Conservation (phyloP, 2,329 filamentous ascomycete species). For the Hortaea sp. region DNA sequence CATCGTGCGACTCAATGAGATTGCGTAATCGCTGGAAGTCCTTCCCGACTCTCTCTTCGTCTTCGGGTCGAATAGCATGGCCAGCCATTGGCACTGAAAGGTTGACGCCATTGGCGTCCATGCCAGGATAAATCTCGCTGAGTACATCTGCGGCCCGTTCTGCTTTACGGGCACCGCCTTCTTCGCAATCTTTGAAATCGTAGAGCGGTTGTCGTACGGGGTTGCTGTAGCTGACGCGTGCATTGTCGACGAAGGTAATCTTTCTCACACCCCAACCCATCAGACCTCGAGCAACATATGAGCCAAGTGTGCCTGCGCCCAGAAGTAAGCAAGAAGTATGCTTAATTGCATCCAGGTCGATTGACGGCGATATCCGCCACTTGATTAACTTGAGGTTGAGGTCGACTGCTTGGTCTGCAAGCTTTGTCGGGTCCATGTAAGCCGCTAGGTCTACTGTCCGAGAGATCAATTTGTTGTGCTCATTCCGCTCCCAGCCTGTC, state of each 20-base stretch:
- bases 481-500: slow-evolving; percentile 88
- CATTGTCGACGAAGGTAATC: slow-evolving; percentile 94
- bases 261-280: slow-evolving; percentile 94
- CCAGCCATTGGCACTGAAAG: slow-evolving; percentile 92
- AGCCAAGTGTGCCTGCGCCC: slow-evolving; percentile 85
- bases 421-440: slow-evolving; percentile 79
- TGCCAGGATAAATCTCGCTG: slow-evolving; percentile 79
- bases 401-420: slow-evolving; percentile 91
- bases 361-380: slow-evolving; percentile 84
- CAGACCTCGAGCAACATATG: slow-evolving; percentile 83
- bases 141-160: slow-evolving; percentile 68
- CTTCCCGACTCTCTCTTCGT: slow-evolving; percentile 52
- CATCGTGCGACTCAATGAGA: slow-evolving; percentile 78
- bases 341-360: slow-evolving; percentile 83
- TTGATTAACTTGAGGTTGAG: slow-evolving; percentile 97
- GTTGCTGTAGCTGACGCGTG: slow-evolving; percentile 87
- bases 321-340: slow-evolving; percentile 81
- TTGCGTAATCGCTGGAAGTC: slow-evolving; percentile 68
- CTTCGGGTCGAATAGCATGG: slow-evolving; percentile 70
- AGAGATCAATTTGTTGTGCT: slow-evolving; percentile 64
- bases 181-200: slow-evolving; percentile 75
- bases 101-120: slow-evolving; percentile 68
- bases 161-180: slow-evolving; percentile 78
- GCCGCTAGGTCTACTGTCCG: slow-evolving; percentile 75
- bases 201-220: slow-evolving; percentile 92